Evolutionary conservation across 148 eudicot species (phyloP).

Genomic region (Rhododendron griersonianum): DNA sequence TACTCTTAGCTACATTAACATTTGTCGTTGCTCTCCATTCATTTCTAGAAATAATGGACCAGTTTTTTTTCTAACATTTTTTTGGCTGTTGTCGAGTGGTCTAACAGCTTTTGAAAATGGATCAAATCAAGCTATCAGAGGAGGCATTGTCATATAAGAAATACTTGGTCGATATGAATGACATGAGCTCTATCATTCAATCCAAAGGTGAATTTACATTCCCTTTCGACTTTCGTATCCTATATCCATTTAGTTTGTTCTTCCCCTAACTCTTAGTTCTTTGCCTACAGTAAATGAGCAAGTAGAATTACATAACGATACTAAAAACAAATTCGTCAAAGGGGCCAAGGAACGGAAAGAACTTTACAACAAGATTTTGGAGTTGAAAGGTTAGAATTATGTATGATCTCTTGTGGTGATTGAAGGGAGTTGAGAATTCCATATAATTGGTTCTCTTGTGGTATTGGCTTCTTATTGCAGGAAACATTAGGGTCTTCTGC

Average conservation of each 20-base stretch:
- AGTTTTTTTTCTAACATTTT: neutral
- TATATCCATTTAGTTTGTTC: neutral
- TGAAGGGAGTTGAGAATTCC: neutral
- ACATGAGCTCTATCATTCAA: constrained; percentile 43
- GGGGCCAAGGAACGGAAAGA: constrained; percentile 79
- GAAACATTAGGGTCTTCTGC: constrained; percentile 91
- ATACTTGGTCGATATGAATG: constrained; percentile 56
- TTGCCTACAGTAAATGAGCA: constrained; percentile 52
- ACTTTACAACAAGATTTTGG: constrained; percentile 82
- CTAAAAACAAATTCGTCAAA: constrained; percentile 57
- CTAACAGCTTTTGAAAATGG: constrained; percentile 76
- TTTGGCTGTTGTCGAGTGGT: neutral
- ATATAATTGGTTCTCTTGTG: neutral
- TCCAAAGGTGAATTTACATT: constrained; percentile 44
- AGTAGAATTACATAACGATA: constrained; percentile 45
- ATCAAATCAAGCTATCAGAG: constrained; percentile 64
- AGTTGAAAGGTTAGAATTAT: constrained; percentile 67
- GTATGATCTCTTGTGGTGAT: neutral
- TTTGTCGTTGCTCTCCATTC: neutral
- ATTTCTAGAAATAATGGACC: neutral
- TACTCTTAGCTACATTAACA: neutral
- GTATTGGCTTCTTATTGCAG: constrained; percentile 34
- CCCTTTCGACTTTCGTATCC: neutral
- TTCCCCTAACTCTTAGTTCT: neutral
- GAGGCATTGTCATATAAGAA: constrained; percentile 61